These are phyloP conservation scores for Zelonia costaricensis DNA, from an alignment of 208 protist species.

Conservation along the genomic window DNA sequence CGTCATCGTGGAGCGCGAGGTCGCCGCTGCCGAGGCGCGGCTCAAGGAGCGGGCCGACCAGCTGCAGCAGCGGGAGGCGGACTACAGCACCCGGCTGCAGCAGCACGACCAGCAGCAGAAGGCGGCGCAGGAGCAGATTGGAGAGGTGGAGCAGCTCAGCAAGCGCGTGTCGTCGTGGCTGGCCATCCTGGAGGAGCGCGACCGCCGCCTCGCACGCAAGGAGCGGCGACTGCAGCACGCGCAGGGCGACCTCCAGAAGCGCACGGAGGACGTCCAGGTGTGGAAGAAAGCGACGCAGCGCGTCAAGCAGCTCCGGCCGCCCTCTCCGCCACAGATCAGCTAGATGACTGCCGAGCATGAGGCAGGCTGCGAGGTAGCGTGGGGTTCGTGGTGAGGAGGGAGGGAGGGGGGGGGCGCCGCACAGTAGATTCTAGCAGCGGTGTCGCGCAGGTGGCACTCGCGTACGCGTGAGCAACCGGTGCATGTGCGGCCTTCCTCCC, in stretches of 20 bases:
- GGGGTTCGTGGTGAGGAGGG: background rate
- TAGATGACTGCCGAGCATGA: no score
- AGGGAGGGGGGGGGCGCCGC: no score
- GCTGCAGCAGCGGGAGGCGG: conserved; percentile 40
- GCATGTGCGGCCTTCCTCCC: no score
- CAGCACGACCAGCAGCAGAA: conserved; percentile 56
- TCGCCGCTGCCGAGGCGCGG: conserved; percentile 34
- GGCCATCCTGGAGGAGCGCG: conserved; percentile 70
- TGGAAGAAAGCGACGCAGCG: conserved; percentile 39
- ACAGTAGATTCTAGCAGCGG: no score
- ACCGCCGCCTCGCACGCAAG: conserved; percentile 51
- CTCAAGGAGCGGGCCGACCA: conserved; percentile 27
- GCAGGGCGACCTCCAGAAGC: conserved; percentile 57
- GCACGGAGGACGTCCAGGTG: conserved; percentile 51
- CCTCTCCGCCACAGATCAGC: conserved; percentile 28
- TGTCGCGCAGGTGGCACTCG: no score
- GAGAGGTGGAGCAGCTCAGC: conserved; percentile 69
- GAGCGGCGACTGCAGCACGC: conserved; percentile 64
- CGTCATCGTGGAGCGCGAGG: conserved; percentile 38
- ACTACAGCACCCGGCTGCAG: conserved; percentile 36
- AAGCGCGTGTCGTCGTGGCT: conserved; percentile 71
- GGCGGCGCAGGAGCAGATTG: conserved; percentile 50
- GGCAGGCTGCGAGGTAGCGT: no score
- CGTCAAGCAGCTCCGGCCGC: conserved; percentile 35
- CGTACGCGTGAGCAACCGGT: no score